phyloP scores from a whole-genome alignment of 2,329 filamentous ascomycete species.

The Phialophora chinensis region DNA sequence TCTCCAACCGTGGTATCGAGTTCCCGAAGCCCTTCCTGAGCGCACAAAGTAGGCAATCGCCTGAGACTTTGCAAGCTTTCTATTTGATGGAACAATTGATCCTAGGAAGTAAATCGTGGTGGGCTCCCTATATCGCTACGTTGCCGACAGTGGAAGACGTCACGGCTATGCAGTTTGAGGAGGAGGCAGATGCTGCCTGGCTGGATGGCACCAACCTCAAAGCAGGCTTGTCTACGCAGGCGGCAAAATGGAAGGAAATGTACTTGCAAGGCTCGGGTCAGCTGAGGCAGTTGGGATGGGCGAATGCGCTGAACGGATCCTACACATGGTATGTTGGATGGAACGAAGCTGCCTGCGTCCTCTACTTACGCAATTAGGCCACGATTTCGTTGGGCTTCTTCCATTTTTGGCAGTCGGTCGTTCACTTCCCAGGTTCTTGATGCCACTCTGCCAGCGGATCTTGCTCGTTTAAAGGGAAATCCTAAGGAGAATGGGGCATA shows the following conservation, averaged over 20 bases:
- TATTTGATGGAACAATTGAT: conserved; percentile 73
- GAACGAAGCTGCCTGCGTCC: background rate
- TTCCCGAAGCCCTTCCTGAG: conserved; percentile 38
- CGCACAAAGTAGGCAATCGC: conserved; percentile 11
- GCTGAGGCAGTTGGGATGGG: conserved; percentile 44
- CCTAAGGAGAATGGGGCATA: conserved; percentile 38
- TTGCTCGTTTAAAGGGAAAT: conserved; percentile 40
- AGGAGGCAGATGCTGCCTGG: conserved; percentile 63
- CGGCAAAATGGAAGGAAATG: conserved; percentile 46
- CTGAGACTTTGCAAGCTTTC: conserved; percentile 51
- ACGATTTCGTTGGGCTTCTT: conserved; percentile 54
- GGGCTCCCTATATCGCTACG: conserved; percentile 70
- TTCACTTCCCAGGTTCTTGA: conserved; percentile 53
- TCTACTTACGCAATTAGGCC: conserved; percentile 43
- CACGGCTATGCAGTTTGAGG: conserved; percentile 69
- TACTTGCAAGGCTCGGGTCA: conserved; percentile 45
- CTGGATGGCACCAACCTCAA: conserved; percentile 45
- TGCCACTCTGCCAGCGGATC: conserved; percentile 40
- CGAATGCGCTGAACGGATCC: conserved; percentile 38
- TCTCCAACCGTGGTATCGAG: conserved; percentile 36
- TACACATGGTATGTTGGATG: conserved; percentile 48
- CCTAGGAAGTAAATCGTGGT: conserved; percentile 63
- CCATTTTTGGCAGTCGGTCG: conserved; percentile 52
- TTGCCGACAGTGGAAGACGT: conserved; percentile 69
- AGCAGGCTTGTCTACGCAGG: conserved; percentile 42